Percentiles rank a stretch among this genome's conserved stretches.
Conservation (phyloP, 1,139 yeast species). For the Pichia sp. region DNA sequence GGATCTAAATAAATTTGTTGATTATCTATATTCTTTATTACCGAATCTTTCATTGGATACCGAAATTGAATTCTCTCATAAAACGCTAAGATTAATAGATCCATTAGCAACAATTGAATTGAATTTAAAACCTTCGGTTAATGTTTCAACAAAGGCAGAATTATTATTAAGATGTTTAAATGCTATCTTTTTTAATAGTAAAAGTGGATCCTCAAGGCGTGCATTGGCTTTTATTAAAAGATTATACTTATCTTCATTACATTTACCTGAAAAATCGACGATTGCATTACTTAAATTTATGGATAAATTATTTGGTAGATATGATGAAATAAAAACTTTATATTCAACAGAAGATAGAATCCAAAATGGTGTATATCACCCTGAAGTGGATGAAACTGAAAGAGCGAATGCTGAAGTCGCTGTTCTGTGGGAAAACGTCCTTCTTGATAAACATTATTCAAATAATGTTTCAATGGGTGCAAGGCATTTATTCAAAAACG, state of each 20-base stretch:
- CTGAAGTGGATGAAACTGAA: constrained; percentile 62
- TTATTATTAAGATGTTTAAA: constrained; percentile 72
- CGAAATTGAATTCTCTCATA: constrained; percentile 80
- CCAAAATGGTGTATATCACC: constrained; percentile 66
- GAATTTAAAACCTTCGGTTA: constrained; percentile 60
- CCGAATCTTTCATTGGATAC: constrained; percentile 70
- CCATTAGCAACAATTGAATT: constrained; percentile 41
- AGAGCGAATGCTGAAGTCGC: constrained; percentile 85
- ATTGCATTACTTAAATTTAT: constrained; percentile 71
- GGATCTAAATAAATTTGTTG: constrained; percentile 66
- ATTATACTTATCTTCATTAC: constrained; percentile 56
- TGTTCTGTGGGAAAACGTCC: constrained; percentile 78
- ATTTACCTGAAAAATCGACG: constrained; percentile 84
- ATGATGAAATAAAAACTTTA: constrained; percentile 63
- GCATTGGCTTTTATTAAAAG: constrained; percentile 83
- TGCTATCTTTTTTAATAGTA: constrained; percentile 71
- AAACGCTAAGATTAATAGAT: constrained; percentile 70
- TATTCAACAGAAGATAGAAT: constrained; percentile 86
- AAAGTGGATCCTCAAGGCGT: constrained; percentile 63
- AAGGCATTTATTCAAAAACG: constrained; percentile 33
- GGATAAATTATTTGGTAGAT: constrained; percentile 66
- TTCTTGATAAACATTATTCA: constrained; percentile 75
- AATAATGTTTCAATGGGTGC: constrained; percentile 65
- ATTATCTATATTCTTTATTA: constrained; percentile 59
- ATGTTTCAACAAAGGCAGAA: constrained; percentile 86